Conservation (phyloP, 2,329 filamentous ascomycete species). For the Biscogniauxia marginata region DNA sequence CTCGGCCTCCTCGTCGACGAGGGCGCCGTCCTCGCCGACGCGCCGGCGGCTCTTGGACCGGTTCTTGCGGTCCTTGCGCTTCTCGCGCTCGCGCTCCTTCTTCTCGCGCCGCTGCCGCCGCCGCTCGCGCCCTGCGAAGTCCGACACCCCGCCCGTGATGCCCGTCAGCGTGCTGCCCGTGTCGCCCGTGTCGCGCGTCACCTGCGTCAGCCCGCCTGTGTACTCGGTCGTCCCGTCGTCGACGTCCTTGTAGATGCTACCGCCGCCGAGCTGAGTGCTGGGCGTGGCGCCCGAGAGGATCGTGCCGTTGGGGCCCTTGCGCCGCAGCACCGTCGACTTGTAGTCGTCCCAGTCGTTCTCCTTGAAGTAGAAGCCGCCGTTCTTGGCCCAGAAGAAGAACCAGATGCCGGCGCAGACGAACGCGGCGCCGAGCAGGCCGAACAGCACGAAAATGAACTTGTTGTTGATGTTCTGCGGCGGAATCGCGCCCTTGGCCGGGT, state of each 20-base stretch:
- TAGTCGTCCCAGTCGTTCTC: constrained; percentile 96
- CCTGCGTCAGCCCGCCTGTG: constrained; percentile 34
- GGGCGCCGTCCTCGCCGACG: constrained; percentile 57
- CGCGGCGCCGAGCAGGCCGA: constrained; percentile 75
- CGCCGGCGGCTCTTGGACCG: constrained; percentile 36
- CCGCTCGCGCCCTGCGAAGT: constrained; percentile 55
- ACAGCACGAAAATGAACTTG: constrained; percentile 76
- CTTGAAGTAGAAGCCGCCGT: constrained; percentile 87
- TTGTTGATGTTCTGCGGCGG: constrained; percentile 59
- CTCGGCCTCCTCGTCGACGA: constrained; percentile 65
- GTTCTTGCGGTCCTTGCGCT: constrained; percentile 36
- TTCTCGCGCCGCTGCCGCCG: constrained; percentile 55
- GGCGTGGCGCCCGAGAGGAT: constrained; percentile 79
- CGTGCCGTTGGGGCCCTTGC: constrained; percentile 85
- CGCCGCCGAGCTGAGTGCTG: constrained; percentile 81
- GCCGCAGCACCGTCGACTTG: constrained; percentile 88
- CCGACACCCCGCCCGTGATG: constrained; percentile 57
- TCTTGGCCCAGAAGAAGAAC: constrained; percentile 99
- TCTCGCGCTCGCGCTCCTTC: constrained; percentile 46
- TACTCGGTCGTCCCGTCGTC: constrained; percentile 46
- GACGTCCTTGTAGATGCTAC: constrained; percentile 77
- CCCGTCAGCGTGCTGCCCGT: constrained; percentile 53
- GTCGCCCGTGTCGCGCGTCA: constrained; percentile 40
- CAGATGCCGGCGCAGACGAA: constrained; percentile 79
- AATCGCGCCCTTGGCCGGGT: constrained; percentile 50